These are phyloP conservation scores for Globisporangium alternatum DNA, from an alignment of 352 stramenopile species.

Conservation along the genomic window DNA sequence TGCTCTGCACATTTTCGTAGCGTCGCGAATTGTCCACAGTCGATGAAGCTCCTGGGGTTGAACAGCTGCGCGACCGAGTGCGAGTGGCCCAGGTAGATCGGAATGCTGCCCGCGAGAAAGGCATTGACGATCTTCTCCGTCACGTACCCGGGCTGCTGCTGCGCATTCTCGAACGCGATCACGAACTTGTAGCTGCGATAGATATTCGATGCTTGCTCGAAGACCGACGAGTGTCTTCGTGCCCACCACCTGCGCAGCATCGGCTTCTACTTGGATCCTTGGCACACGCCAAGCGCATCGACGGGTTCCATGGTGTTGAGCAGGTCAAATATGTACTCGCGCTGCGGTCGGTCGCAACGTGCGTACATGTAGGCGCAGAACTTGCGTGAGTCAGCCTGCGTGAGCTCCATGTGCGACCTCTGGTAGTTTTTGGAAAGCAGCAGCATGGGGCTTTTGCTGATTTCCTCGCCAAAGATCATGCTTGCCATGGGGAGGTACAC, in stretches of 20 bases:
- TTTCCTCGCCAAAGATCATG: conserved; percentile 35
- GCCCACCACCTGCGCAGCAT: too few relatives aligned
- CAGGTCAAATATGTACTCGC: conserved; percentile 53
- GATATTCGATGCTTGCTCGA: background rate
- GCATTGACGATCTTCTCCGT: conserved; percentile 68
- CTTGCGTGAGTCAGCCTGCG: conserved; percentile 1
- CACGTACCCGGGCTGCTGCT: conserved; percentile 35
- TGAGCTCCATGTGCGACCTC: too few relatives aligned
- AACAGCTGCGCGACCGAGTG: conserved; percentile 22
- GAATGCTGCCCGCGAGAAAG: conserved; percentile 52
- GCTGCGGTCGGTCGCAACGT: conserved; percentile 42
- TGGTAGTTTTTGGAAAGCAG: conserved; percentile 13
- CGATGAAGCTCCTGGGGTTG: conserved; percentile 29
- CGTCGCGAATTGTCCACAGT: conserved; percentile 38
- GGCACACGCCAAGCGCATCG: background rate
- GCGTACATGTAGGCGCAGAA: conserved; percentile 59
- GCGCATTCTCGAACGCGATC: conserved; percentile 66
- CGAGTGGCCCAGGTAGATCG: conserved; percentile 57
- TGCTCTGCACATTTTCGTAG: conserved; percentile 32
- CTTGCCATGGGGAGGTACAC: conserved; percentile 31
- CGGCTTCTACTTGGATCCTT: background rate
- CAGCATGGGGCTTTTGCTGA: conserved; percentile 16
- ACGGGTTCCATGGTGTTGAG: conserved; percentile 5
- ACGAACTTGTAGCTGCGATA: conserved; percentile 57
- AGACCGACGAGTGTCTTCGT: conserved; percentile 5